These are phyloP conservation scores for Xylaria curta DNA, from an alignment of 495 filamentous ascomycete genomes.

Conservation along the genomic window DNA sequence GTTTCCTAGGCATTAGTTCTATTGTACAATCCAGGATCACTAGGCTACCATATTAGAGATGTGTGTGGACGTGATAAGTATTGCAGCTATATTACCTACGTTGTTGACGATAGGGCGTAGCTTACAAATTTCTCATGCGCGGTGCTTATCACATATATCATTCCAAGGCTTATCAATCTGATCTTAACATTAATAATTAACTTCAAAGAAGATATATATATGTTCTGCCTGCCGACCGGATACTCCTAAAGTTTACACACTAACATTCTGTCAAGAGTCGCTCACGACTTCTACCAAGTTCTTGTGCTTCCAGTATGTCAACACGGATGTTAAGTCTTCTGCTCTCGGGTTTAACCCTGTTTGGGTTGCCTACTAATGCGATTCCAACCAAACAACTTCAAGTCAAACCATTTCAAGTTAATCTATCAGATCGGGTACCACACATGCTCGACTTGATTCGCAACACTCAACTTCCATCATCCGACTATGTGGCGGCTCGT, in stretches of 20 bases:
- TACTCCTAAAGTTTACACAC: neutral
- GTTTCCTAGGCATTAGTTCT: no score
- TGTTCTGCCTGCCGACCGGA: neutral
- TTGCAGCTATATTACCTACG: neutral
- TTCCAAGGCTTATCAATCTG: conserved; percentile 1
- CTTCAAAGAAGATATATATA: neutral
- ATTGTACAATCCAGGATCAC: no score
- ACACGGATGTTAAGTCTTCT: neutral
- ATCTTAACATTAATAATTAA: neutral
- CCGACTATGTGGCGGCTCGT: neutral
- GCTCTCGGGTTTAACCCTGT: conserved; percentile 6
- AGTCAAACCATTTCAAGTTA: neutral
- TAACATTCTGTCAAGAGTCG: neutral
- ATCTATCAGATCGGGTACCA: conserved; percentile 13
- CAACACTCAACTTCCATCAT: neutral
- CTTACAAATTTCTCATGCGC: neutral
- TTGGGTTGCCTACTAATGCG: conserved; percentile 1
- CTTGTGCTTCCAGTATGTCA: neutral
- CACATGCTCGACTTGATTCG: conserved; percentile 9
- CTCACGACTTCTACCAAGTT: neutral
- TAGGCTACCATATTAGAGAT: neutral
- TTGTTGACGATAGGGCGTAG: neutral
- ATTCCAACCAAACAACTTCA: neutral
- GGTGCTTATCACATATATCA: neutral
- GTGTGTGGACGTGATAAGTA: neutral